A percentile compares a stretch with the other conserved stretches of the same genome.
These are phyloP conservation scores for Diaporthe helianthi DNA, from an alignment of 2,329 filamentous ascomycete genomes.

Conservation along the genomic window DNA sequence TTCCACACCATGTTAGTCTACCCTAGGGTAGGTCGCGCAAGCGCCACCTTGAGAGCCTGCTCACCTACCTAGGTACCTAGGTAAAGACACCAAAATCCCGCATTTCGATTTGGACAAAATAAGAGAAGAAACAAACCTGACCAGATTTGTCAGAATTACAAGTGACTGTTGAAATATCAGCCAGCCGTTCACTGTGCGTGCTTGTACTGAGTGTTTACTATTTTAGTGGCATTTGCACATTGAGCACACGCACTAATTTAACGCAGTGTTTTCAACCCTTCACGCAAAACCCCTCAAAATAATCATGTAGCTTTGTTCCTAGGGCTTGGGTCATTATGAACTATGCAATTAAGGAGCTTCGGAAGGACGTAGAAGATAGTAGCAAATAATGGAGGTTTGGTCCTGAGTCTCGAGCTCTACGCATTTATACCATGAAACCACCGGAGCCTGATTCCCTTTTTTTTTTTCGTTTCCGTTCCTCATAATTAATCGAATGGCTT, in stretches of 20 bases:
- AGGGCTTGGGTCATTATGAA: background rate
- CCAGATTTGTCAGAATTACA: no score
- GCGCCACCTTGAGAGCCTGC: no score
- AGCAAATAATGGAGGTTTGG: background rate
- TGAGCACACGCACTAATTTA: no score
- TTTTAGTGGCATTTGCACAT: background rate
- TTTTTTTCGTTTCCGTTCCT: background rate
- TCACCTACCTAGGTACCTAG: no score
- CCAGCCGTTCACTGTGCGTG: no score
- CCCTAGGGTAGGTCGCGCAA: no score
- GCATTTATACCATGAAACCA: background rate
- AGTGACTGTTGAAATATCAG: no score
- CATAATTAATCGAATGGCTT: background rate
- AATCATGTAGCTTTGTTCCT: background rate
- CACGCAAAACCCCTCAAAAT: background rate
- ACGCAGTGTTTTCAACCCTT: no score
- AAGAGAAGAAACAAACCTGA: no score
- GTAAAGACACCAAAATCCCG: background rate
- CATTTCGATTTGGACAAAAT: no score
- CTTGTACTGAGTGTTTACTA: no score
- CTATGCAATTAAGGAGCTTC: background rate
- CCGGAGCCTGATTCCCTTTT: background rate
- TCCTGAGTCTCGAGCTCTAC: constrained; percentile 6
- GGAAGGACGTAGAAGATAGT: background rate
- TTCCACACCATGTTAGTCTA: background rate